Evolutionary conservation across 1,284 basidiomycete genomes (phyloP), one percentile per base, ranked within the genome.

Genomic region (Boletus smithii): DNA sequence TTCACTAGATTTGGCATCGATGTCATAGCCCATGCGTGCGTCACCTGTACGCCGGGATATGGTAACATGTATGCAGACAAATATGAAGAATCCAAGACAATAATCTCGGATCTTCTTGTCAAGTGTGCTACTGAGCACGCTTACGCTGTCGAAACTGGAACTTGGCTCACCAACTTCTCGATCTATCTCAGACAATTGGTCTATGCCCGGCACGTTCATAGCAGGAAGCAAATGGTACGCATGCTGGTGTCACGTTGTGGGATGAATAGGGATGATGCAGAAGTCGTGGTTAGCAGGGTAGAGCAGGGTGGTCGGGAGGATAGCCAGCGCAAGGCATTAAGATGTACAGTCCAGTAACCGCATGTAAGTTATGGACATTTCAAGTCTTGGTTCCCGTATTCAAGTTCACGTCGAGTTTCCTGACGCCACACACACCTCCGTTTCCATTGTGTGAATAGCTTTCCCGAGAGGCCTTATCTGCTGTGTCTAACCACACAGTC

Each of bases 51-150:
- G 7, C 48, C 51, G 5, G 60, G 61, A n/a, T 59, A 60, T 38
- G 46, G 48, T 24, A 48, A 59, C 49, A 61, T 65, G 60, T 64
- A 62, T 14, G 48, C 47, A 7, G 53, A 56, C 44, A 65, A 66
- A 55, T 65, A 65, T 26, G 52, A 62, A 46, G 60, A 61, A 34
- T 66, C 63, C 41, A 66, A 61, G 57, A 43, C 33, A 5, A 10
- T 45, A 17, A 56, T 64, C n/a, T 57, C 47, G 24, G 49, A 58
- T 14, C 61, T 65, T 48, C 57, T 65, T 24, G 37, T 44, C 39
- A 52, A 50, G 27, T 61, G 54, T 42, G 43, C 60, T 16, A 49
- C 44, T 11, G 50, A 51, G n/a, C 53, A 55, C 27, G 61, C 56
- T 30, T 51, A 62, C 26, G 35, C 43, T 3, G 1, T 64, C 27